Evolutionary conservation across 176 grass and related monocot species (phyloP).

Genomic region (Carex littledalei): DNA sequence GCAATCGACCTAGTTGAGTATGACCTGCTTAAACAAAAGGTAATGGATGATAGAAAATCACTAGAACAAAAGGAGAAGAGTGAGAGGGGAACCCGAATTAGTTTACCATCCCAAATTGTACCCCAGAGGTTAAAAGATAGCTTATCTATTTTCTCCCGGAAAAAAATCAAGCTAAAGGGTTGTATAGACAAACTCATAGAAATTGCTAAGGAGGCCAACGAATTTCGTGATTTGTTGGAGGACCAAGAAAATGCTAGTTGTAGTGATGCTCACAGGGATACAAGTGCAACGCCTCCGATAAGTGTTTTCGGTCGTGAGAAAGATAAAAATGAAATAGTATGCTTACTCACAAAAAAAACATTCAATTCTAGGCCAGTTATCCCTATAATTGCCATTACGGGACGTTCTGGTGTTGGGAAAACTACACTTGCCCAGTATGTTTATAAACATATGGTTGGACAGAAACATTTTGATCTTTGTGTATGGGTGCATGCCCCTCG

Average conservation of each 20-base stretch:
- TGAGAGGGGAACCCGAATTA: no score
- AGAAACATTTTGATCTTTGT: neutral
- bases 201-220: neutral
- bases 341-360: neutral
- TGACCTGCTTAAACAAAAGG: neutral
- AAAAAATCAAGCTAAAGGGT: neutral
- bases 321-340: neutral
- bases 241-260: neutral
- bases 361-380: neutral
- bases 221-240: neutral
- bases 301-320: neutral
- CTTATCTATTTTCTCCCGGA: no score
- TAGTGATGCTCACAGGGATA: neutral
- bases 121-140: neutral
- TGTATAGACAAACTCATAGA: neutral
- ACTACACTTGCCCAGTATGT: neutral
- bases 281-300: accelerated
- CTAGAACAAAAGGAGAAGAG: no score
- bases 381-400: neutral
- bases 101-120: neutral
- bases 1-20: neutral
- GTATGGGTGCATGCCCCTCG: neutral
- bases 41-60: neutral
- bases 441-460: neutral
- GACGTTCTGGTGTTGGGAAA: neutral